phyloP scores from a whole-genome alignment of 129 eudicot species.

The Solidago caesia region DNA sequence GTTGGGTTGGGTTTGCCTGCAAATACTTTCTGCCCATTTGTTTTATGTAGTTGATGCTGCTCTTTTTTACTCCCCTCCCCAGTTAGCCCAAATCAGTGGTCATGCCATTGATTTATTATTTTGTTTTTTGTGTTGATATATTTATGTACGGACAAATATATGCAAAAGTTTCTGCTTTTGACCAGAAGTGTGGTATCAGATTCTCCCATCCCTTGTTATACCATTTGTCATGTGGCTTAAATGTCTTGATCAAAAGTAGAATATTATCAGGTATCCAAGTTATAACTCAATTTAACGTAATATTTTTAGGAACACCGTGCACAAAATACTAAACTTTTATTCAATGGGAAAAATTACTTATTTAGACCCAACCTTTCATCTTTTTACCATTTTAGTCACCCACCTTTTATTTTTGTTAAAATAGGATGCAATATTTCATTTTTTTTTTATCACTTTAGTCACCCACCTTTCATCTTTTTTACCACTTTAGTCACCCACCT shows the following conservation, averaged over 20 bases:
- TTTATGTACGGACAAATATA: slow-evolving; percentile 29
- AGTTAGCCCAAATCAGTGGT: background rate
- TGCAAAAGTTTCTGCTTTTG: slow-evolving; percentile 23
- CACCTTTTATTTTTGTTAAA: too few relatives aligned
- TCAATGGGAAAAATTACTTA: too few relatives aligned
- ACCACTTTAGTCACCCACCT: too few relatives aligned
- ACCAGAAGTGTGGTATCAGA: slow-evolving; percentile 24
- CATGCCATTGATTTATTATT: background rate
- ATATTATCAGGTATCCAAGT: slow-evolving; percentile 37
- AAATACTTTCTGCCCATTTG: too few relatives aligned
- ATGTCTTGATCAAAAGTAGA: slow-evolving; percentile 35
- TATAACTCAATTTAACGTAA: slow-evolving; percentile 18
- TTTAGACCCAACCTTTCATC: too few relatives aligned
- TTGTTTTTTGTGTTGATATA: background rate
- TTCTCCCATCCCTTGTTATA: slow-evolving; percentile 36
- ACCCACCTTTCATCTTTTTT: too few relatives aligned
- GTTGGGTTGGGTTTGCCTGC: too few relatives aligned
- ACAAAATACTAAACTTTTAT: too few relatives aligned
- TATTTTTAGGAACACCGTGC: background rate
- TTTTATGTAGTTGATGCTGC: too few relatives aligned
- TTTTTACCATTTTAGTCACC: too few relatives aligned
- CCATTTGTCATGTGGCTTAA: slow-evolving; percentile 35
- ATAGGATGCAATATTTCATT: too few relatives aligned
- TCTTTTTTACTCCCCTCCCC: background rate
- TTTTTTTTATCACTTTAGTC: too few relatives aligned